These are phyloP conservation scores for Sporothrix mexicana DNA, from an alignment of 2,329 filamentous ascomycete genomes.

Conservation along the genomic window DNA sequence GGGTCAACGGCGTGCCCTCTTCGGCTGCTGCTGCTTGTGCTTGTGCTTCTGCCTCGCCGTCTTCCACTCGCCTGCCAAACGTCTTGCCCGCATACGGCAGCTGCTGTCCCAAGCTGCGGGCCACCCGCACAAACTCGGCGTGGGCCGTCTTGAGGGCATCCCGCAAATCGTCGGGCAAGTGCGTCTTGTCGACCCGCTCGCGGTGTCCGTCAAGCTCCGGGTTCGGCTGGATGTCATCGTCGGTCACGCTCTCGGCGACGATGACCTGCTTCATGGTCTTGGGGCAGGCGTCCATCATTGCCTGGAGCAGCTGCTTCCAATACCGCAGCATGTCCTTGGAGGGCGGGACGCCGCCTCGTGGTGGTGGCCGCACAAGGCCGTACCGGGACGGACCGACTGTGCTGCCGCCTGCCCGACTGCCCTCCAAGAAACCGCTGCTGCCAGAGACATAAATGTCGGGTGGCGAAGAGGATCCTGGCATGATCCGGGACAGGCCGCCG, in stretches of 20 bases:
- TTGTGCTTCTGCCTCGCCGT: not conserved
- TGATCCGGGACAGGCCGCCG: not conserved
- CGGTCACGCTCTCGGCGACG: constrained; percentile 22
- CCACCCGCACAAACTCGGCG: constrained; percentile 2
- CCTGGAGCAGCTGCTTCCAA: constrained; percentile 34
- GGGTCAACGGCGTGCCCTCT: too few relatives aligned
- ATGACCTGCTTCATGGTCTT: constrained; percentile 26
- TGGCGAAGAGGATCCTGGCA: not conserved
- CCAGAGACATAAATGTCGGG: not conserved
- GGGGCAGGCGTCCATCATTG: constrained; percentile 32
- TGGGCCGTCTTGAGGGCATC: constrained; percentile 29
- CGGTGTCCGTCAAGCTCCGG: constrained; percentile 24
- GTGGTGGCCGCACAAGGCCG: not conserved
- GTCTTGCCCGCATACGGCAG: constrained; percentile 30
- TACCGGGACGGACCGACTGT: not conserved
- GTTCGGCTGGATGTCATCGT: constrained; percentile 32
- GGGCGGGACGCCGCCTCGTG: constrained; percentile 30
- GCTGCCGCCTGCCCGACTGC: not conserved
- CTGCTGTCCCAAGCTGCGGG: constrained; percentile 20
- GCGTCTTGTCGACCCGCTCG: constrained; percentile 29
- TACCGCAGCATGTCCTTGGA: constrained; percentile 37
- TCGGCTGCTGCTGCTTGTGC: not conserved
- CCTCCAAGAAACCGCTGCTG: not conserved
- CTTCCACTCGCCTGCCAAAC: not conserved
- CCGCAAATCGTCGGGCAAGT: constrained; percentile 28